These are phyloP conservation scores for Populus alba DNA, from an alignment of 345 rosid species.

Conservation along the genomic window DNA sequence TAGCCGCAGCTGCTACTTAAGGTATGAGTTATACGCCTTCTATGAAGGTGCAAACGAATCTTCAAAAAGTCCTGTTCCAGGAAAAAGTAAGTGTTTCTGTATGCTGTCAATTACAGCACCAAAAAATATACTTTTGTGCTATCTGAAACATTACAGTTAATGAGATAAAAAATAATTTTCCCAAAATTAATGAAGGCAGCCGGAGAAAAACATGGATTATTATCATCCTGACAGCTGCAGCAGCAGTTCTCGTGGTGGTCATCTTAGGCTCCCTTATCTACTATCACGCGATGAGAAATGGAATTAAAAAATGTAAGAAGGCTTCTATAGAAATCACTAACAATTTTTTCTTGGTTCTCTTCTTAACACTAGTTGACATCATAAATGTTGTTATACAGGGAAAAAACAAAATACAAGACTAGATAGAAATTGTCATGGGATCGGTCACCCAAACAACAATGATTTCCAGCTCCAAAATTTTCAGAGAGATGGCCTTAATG, in stretches of 20 bases:
- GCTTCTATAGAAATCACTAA: neutral
- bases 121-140: neutral
- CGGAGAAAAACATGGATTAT: neutral
- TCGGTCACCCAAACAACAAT: neutral
- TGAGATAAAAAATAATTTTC: neutral
- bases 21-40: conserved; percentile 42
- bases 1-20: conserved; percentile 43
- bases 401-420: neutral
- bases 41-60: conserved; percentile 19
- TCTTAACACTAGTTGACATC: neutral
- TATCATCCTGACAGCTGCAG: neutral
- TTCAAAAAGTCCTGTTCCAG: neutral
- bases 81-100: conserved; percentile 19
- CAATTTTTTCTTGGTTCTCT: neutral
- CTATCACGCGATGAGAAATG: neutral
- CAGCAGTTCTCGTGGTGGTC: neutral
- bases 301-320: neutral
- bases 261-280: neutral
- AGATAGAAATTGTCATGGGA: neutral
- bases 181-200: neutral
- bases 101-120: neutral
- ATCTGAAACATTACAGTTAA: neutral
- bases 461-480: conserved; percentile 1
- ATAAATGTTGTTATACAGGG: neutral
- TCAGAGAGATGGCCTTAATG: conserved; percentile 5